phyloP scores from a whole-genome alignment of 257 asterid species.

The Solanum tarapatanum region DNA sequence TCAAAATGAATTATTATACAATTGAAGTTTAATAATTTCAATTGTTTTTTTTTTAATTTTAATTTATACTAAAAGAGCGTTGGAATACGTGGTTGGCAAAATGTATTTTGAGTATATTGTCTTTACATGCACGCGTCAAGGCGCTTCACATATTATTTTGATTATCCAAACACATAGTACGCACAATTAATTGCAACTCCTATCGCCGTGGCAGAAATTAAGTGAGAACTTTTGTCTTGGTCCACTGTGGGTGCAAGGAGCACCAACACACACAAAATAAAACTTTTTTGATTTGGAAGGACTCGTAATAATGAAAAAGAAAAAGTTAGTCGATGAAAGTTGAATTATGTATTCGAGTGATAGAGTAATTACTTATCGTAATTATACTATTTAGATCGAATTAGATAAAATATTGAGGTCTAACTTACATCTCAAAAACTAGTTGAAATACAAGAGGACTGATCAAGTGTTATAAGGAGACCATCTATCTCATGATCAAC shows the following conservation, averaged over 20 bases:
- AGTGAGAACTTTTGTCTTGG: background rate
- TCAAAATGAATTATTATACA: background rate
- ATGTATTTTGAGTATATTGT: background rate
- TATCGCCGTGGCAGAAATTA: background rate
- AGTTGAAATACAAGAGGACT: too few relatives aligned
- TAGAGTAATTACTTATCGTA: background rate
- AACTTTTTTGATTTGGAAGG: background rate
- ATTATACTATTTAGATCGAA: background rate
- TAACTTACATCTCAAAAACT: too few relatives aligned
- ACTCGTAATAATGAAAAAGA: background rate
- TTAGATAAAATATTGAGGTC: too few relatives aligned
- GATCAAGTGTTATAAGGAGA: fast-evolving
- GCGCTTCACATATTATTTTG: background rate
- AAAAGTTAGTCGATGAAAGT: background rate
- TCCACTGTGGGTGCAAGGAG: background rate
- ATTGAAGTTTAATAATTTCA: background rate
- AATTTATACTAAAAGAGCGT: background rate
- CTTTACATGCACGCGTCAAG: background rate
- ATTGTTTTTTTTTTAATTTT: background rate
- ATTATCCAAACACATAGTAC: background rate
- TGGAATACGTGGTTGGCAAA: background rate
- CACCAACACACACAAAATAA: background rate
- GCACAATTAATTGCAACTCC: background rate
- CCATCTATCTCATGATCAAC: background rate
- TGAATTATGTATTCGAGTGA: background rate